Evolutionary conservation across 805 yeast species (phyloP), one percentile per base, ranked within the genome.

Genomic region (Metschnikowia arizonensis): DNA sequence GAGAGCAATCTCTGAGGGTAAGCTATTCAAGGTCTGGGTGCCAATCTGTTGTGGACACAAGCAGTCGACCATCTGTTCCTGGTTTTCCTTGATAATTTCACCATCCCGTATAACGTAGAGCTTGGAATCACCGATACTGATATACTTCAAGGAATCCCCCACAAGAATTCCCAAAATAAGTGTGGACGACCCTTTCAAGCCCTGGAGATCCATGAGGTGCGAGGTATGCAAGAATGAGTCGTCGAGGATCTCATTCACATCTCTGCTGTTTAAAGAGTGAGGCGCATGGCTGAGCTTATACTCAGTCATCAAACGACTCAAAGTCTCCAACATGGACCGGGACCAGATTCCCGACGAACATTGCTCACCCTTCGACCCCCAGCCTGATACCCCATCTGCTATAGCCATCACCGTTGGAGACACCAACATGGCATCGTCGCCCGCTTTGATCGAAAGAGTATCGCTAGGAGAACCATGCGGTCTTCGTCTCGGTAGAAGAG

Each of bases 361-460:
- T 44, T 73, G 72, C 18, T 46, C 53, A 2, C 62, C 64, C 32
- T 63, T 67, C 15, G 72, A 67, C 53, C 73, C 77, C 81, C 81
- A 77, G 1, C 80, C 79, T 17, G 78, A 72, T 6, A 77, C 79
- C 1, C 82, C 82, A 54, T 77, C 82, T 3, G 82, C 81, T 3
- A 77, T 69, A 2, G 78, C 82, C 44, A 77, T 54, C 34, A 77
- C 68, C 4, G 77, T 68, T 0, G 81, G 79, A 3, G 78, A 72
- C 1, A 76, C 74, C 33, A 77, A 61, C 79, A 77, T 74, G 7
- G 82, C 80, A 54, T 77, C 82, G 50, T 77, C 82, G 1, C 82
- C 82, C 18, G 76, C 77, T 49, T 73, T 73, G 37, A 77, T 68
- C 6, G 78, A 72, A 3, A 77, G 57, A 0, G 82, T 77, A 50